Evolutionary conservation across 1,139 yeast genomes (phyloP).

Genomic region (Lodderomyces pseudojiufengensis): DNA sequence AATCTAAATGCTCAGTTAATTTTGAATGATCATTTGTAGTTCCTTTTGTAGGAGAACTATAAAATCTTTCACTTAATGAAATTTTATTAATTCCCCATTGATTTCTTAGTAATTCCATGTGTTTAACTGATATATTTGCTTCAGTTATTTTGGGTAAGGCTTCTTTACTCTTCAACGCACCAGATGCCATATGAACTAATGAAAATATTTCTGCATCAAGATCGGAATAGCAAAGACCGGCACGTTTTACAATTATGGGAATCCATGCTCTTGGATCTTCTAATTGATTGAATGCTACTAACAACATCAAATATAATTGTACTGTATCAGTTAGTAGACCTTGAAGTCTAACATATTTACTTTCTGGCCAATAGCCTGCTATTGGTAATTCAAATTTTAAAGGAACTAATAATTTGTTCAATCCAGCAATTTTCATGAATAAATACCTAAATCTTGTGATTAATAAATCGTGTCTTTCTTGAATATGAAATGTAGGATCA

Average conservation of each 20-base stretch:
- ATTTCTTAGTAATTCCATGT: slow-evolving; percentile 25
- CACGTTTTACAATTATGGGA: slow-evolving; percentile 22
- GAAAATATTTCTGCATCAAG: slow-evolving; percentile 32
- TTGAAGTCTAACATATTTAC: slow-evolving; percentile 25
- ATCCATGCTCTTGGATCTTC: slow-evolving; percentile 29
- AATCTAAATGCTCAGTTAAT: slow-evolving; percentile 24
- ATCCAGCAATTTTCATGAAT: slow-evolving; percentile 22
- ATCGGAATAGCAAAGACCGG: slow-evolving; percentile 32
- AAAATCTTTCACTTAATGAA: slow-evolving; percentile 28
- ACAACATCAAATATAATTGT: slow-evolving; percentile 26
- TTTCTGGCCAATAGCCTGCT: slow-evolving; percentile 35
- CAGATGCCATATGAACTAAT: slow-evolving; percentile 32
- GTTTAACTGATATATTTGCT: slow-evolving; percentile 31
- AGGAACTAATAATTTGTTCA: slow-evolving; percentile 22
- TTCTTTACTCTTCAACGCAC: slow-evolving; percentile 23
- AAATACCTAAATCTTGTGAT: slow-evolving; percentile 23
- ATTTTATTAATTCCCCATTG: slow-evolving; percentile 30
- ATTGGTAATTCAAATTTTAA: slow-evolving; percentile 31
- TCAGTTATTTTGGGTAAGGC: slow-evolving; percentile 34
- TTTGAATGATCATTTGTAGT: slow-evolving; percentile 14
- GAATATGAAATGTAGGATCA: slow-evolving; percentile 20
- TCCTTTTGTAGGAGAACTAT: slow-evolving; percentile 8
- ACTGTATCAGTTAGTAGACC: slow-evolving; percentile 25
- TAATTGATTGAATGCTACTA: slow-evolving; percentile 24
- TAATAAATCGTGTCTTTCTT: slow-evolving; percentile 23